A percentile compares a stretch with the other conserved stretches of the same genome.
Evolutionary conservation across 208 protist genomes (phyloP).

Genomic region (Leishmania mexicana): DNA sequence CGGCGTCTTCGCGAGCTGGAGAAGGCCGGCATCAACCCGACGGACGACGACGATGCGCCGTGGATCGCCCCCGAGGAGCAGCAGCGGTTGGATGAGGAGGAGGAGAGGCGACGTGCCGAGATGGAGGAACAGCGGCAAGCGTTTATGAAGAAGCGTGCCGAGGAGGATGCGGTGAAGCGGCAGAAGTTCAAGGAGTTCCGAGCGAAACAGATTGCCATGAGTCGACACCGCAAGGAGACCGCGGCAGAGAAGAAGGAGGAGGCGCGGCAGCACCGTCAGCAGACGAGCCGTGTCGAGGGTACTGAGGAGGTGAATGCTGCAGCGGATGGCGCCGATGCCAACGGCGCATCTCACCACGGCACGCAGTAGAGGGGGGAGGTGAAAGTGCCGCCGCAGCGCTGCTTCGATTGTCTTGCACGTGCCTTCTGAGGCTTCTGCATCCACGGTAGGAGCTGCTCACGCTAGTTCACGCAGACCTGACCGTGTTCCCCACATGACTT

Average conservation of each 20-base stretch:
- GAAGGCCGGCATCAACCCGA: slow-evolving; percentile 61
- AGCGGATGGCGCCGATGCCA: slow-evolving; percentile 3
- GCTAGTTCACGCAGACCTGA: background rate
- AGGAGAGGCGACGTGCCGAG: slow-evolving; percentile 39
- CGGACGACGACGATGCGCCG: slow-evolving; percentile 60
- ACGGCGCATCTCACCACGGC: background rate
- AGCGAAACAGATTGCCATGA: slow-evolving; percentile 76
- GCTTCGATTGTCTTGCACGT: background rate
- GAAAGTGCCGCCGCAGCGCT: no score
- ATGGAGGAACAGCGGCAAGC: slow-evolving; percentile 60
- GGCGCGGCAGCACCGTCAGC: slow-evolving; percentile 30
- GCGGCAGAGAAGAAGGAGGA: slow-evolving; percentile 49
- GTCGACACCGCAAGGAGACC: slow-evolving; percentile 62
- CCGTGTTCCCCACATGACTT: background rate
- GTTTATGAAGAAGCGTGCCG: slow-evolving; percentile 54
- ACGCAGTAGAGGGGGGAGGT: background rate
- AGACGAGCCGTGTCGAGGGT: slow-evolving; percentile 27
- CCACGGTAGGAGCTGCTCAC: background rate
- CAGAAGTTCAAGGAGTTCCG: slow-evolving; percentile 81
- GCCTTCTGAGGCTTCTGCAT: background rate
- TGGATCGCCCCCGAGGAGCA: slow-evolving; percentile 82
- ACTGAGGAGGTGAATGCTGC: background rate
- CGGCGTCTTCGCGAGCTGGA: slow-evolving; percentile 71
- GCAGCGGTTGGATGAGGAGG: slow-evolving; percentile 72
- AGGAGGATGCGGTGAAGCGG: slow-evolving; percentile 71